Percentiles rank a stretch among this genome's conserved stretches.
Evolutionary conservation across 768 basidiomycete species (phyloP).

Genomic region (Boletales sp.): DNA sequence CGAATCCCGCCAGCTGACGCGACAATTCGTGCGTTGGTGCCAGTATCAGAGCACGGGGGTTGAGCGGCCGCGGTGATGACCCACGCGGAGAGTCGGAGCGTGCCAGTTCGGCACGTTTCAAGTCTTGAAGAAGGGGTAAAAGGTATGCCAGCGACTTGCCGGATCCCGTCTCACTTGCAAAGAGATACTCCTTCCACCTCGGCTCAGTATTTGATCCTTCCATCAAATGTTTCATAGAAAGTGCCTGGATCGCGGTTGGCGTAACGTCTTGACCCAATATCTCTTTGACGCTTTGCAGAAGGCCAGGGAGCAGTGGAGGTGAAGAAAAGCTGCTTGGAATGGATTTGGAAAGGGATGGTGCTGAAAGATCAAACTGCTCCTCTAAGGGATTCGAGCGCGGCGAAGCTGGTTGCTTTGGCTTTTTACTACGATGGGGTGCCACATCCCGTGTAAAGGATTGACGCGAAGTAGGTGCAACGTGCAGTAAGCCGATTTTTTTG

Average conservation of each 20-base stretch:
- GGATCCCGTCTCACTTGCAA: constrained; percentile 88
- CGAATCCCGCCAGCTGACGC: constrained; percentile 70
- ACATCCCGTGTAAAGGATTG: constrained; percentile 14
- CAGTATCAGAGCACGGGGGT: constrained; percentile 76
- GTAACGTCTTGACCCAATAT: constrained; percentile 51
- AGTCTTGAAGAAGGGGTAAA: constrained; percentile 72
- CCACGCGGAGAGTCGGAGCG: constrained; percentile 2
- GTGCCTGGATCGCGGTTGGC: constrained; percentile 78
- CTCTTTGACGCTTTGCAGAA: constrained; percentile 55
- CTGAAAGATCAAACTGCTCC: constrained; percentile 36
- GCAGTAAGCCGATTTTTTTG: constrained; percentile 24
- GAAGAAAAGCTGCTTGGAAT: constrained; percentile 52
- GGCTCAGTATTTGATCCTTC: constrained; percentile 16
- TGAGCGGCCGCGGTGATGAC: constrained; percentile 32
- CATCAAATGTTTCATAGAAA: constrained; percentile 66
- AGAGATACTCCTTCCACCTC: constrained; percentile 46
- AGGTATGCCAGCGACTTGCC: constrained; percentile 92
- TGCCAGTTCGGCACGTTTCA: constrained; percentile 62
- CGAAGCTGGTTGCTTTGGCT: neutral
- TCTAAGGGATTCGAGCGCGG: constrained; percentile 25
- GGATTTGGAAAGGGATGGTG: constrained; percentile 15
- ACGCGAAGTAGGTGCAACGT: constrained; percentile 20
- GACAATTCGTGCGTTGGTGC: constrained; percentile 89
- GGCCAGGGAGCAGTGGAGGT: constrained; percentile 65
- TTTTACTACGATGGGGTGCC: constrained; percentile 17